Evolutionary conservation across 148 eudicot species (phyloP), one percentile per base, ranked within the genome.

Genomic region (Amaranthus hypochondriacus): DNA sequence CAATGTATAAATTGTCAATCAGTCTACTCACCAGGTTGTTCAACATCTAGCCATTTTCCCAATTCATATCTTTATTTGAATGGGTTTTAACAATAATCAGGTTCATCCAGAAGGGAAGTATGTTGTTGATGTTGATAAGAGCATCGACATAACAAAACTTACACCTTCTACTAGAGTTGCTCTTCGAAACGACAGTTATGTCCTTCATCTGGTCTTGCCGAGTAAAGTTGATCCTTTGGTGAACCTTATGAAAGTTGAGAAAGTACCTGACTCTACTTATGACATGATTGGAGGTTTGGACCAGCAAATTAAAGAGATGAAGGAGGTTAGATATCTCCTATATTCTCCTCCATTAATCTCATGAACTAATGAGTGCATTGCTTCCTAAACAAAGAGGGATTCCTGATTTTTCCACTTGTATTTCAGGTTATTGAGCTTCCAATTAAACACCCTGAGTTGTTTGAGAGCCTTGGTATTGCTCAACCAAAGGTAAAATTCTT

Each of bases 191-290:
- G 92, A 88, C 77, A 88, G 92, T 77, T 88, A 88, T 64, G 92
- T 88, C 65, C 89, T 88, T 73, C 92, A 88, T 76, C 84, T 88
- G 68, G 56, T 88, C 54, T 78, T 89, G 70, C 90, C 93, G 0
- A 87, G 90, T 77, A 89, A 89, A 81, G 89, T 89, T 43, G 93
- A 89, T 79, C 93, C 93, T 48, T 76, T 87, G 62, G 93, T 89
- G 61, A 89, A 88, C 80, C 87, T 90, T 4, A 90, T 90, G 96
- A 90, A 88, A 81, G 95, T 90, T 73, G 95, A 90, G 71, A 88
- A 90, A 71, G 92, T 88, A 83, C 95, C 95, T 48, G 96, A 90
- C 76, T 88, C 92, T 75, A 90, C 96, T 12, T 90, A 90, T 75
- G 92, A 90, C 82, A 88, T 87, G 90, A 85, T 89, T 72, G 90